Evolutionary conservation across 306 rosid species (phyloP).

Genomic region (Lathyrus aphaca): DNA sequence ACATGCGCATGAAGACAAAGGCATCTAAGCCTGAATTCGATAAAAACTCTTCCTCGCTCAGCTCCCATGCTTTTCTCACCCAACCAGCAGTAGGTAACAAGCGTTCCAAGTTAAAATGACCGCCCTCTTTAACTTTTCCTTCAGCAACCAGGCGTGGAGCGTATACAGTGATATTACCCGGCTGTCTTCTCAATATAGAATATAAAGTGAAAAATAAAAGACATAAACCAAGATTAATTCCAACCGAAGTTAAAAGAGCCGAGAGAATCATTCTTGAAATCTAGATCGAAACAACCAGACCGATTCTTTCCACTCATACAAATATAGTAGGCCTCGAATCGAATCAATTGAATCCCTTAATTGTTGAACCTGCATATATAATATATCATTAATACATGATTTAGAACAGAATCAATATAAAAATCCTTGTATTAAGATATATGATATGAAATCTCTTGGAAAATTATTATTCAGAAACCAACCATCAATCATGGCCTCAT

Average conservation of each 20-base stretch:
- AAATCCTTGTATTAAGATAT: too few species aligned
- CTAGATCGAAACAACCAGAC: slow-evolving; percentile 36
- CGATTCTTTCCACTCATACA: slow-evolving; percentile 34
- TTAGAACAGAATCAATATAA: slow-evolving; percentile 8
- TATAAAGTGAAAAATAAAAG: slow-evolving; percentile 70
- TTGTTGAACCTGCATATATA: slow-evolving; percentile 40
- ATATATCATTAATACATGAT: slow-evolving; percentile 3
- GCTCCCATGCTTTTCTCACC: slow-evolving; percentile 79
- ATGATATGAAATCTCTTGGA: too few species aligned
- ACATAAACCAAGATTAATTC: slow-evolving; percentile 81
- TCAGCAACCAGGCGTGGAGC: slow-evolving; percentile 64
- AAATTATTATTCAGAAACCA: too few species aligned
- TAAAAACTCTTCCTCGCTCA: slow-evolving; percentile 67
- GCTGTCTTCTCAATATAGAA: slow-evolving; percentile 78
- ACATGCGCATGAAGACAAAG: slow-evolving; percentile 73
- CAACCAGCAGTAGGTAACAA: slow-evolving; percentile 77
- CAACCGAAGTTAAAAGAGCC: slow-evolving; percentile 81
- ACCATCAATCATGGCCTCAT: too few species aligned
- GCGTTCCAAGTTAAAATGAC: slow-evolving; percentile 66
- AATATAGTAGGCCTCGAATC: slow-evolving; percentile 29
- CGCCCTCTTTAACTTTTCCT: slow-evolving; percentile 44
- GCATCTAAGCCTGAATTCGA: slow-evolving; percentile 71
- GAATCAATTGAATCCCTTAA: slow-evolving; percentile 10
- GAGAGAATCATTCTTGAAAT: slow-evolving; percentile 66
- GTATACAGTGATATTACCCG: slow-evolving; percentile 61